Base-by-base conservation (phyloP, 257 asterid genomes). In the Prunella vulgaris region DNA sequence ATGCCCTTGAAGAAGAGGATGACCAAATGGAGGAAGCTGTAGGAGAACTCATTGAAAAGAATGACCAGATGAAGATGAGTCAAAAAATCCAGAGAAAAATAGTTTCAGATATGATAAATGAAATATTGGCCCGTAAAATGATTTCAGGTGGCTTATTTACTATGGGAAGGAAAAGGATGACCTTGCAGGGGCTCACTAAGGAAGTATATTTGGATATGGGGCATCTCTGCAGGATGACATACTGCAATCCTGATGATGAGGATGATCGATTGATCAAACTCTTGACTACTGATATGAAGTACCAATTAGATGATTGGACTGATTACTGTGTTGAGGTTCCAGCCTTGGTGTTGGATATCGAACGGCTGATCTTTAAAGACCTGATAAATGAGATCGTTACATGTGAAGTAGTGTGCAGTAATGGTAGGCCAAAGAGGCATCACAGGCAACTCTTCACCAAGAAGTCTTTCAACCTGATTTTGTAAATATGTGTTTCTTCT, bases 311-410 rank as follows among this genome's bases (percentile, higher is more conserved):
- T 20, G 85, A 86, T 51, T 93, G 96, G 97, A 78, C 56, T 48
- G 73, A 80, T 5, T 66, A 58, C 70, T 65, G 54, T 13, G 59
- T 70, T 54, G 90, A 83, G 80, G 35, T 84, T 68, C 90, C 99
- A 70, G 82, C 80, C 35, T 10, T 88, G 76, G 96, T 79, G 66
- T 78, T 93, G 81, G 99, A 90, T 76, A 80, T 88, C 12, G 99
- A 93, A 80, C 88, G 97, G 4, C 83, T 81, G 64, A 85, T 93
- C 76, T 93, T 88, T 48, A 93, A 90, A 77, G 98, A 90, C 79
- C 80, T 93, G 77, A 79, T 93, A 65, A 85, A 84, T 33, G 97
- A 93, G 79, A 81, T 84, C 35, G 80, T 93, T 46, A 78, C 72
- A 30, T 76, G 79, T 68, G 90, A 82, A 64, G 68, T 71, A 46